Evolutionary conservation across 176 grass and related monocot species (phyloP).

Genomic region (Areca catechu): DNA sequence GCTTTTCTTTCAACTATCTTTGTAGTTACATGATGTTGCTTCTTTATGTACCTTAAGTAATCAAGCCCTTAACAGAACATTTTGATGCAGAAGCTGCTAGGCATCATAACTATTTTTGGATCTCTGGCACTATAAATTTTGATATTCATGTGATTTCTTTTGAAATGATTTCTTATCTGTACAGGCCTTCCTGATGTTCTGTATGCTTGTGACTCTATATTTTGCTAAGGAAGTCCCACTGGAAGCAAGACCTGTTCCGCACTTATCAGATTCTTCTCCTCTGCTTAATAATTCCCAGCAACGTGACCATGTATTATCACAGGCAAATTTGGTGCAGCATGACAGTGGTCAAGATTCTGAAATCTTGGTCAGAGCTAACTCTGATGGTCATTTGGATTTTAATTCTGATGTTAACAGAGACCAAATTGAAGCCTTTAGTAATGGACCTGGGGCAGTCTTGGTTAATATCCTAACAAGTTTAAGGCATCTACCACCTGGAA

Average conservation of each 20-base stretch:
- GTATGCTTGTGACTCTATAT: constrained; percentile 84
- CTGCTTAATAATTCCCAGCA: constrained; percentile 59
- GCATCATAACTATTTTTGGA: too few species aligned
- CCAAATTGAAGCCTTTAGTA: constrained; percentile 48
- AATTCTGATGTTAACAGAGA: constrained; percentile 31
- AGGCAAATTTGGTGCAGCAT: constrained; percentile 27
- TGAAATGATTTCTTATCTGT: constrained; percentile 9
- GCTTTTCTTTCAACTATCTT: too few species aligned
- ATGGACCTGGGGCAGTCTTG: constrained; percentile 87
- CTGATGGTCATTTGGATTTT: constrained; percentile 24
- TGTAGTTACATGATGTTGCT: too few species aligned
- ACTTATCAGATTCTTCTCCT: constrained; percentile 78
- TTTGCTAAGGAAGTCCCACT: constrained; percentile 90
- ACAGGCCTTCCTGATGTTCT: constrained; percentile 89
- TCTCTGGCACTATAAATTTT: too few species aligned
- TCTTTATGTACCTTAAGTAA: too few species aligned
- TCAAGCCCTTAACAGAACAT: too few species aligned
- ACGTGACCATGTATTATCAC: constrained; percentile 30
- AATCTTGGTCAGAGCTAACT: constrained; percentile 15
- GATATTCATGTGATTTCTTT: too few species aligned
- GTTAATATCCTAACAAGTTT: constrained; percentile 95
- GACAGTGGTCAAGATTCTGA: constrained; percentile 28
- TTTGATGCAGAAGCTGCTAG: too few species aligned
- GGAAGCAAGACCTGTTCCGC: constrained; percentile 33
- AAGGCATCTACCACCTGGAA: constrained; percentile 87